Percentiles rank a stretch among this genome's conserved stretches.
Evolutionary conservation across 2,329 filamentous ascomycete genomes (phyloP).

Genomic region (Passalora sequoiae): DNA sequence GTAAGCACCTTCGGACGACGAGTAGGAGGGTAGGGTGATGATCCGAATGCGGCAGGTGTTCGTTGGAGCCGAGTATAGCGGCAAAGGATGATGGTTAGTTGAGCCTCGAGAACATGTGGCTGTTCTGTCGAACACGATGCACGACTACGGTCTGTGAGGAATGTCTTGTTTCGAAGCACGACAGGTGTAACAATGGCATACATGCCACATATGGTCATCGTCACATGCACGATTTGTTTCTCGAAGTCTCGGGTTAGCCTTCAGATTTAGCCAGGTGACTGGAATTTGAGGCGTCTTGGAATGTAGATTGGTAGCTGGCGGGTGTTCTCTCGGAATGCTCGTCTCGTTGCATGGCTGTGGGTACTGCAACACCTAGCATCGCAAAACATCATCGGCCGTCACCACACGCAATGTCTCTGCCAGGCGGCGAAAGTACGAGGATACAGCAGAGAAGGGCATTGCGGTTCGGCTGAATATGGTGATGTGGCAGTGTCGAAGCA

Average conservation of each 20-base stretch:
- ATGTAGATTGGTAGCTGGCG: conserved; percentile 11
- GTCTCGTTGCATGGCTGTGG: background rate
- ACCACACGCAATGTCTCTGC: no score
- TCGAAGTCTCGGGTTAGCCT: conserved; percentile 2
- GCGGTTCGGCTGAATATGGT: no score
- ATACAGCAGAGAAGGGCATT: no score
- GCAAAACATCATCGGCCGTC: no score
- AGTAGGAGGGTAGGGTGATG: conserved; percentile 19
- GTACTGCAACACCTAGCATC: no score
- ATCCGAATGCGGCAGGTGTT: conserved; percentile 15
- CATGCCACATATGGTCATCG: conserved; percentile 6
- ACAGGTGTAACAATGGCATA: conserved; percentile 27
- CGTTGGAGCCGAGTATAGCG: conserved; percentile 15
- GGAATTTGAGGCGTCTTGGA: conserved; percentile 12
- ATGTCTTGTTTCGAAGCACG: conserved; percentile 28
- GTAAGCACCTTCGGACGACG: conserved; percentile 22
- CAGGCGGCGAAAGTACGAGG: no score
- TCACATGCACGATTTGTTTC: conserved; percentile 12
- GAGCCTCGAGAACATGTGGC: conserved; percentile 11
- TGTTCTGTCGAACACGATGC: conserved; percentile 14
- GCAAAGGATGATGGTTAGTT: conserved; percentile 14
- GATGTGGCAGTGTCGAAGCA: no score
- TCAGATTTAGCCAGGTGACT: conserved; percentile 27
- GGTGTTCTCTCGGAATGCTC: conserved; percentile 20
- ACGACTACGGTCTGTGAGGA: conserved; percentile 15